Percentiles rank a stretch among this genome's conserved stretches.
Evolutionary conservation across 148 eudicot genomes (phyloP).

Genomic region (Rhododendron kiyosumense): DNA sequence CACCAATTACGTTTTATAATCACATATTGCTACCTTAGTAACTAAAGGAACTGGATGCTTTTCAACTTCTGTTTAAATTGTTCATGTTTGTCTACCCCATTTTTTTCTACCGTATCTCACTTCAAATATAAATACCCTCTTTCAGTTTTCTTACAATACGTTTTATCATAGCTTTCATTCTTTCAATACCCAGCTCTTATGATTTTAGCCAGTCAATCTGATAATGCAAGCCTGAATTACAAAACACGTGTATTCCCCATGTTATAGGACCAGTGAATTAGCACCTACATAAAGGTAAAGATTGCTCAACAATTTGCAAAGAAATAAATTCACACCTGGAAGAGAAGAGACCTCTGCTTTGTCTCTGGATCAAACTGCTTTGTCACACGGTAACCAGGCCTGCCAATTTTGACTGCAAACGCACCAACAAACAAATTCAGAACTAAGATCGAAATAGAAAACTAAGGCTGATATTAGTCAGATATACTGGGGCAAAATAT

Average conservation of each 20-base stretch:
- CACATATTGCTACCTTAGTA: not conserved
- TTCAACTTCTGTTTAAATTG: not conserved
- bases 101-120: not conserved
- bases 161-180: not conserved
- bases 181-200: not conserved
- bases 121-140: not conserved
- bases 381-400: constrained; percentile 95
- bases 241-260: not conserved
- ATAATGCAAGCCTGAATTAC: not conserved
- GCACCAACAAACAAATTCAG: constrained; percentile 8
- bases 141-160: no score
- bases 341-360: constrained; percentile 88
- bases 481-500: not conserved
- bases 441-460: not conserved
- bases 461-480: not conserved
- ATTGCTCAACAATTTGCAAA: not conserved
- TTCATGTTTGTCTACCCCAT: not conserved
- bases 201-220: not conserved
- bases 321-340: constrained; percentile 53
- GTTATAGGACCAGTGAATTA: no score
- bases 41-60: not conserved
- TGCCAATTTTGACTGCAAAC: constrained; percentile 83
- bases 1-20: not conserved
- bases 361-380: constrained; percentile 94
- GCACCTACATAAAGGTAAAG: not conserved